Evolutionary conservation across 1,284 basidiomycete species (phyloP).

Genomic region (Fomitiporia mediterranea): DNA sequence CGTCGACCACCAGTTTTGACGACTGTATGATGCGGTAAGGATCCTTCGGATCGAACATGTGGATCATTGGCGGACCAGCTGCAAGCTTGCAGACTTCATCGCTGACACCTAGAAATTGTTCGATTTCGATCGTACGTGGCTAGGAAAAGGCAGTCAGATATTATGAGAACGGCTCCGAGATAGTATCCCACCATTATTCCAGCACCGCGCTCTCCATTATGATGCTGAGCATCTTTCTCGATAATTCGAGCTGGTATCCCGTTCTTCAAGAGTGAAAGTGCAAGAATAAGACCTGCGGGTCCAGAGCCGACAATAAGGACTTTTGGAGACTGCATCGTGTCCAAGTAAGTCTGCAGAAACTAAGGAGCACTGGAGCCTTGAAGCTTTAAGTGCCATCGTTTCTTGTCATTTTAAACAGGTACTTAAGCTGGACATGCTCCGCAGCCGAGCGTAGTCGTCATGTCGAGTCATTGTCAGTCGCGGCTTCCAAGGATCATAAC

Average conservation of each 20-base stretch:
- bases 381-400: no score
- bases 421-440: no score
- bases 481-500: no score
- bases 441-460: no score
- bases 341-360: no score
- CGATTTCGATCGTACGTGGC: slow-evolving; percentile 19
- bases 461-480: no score
- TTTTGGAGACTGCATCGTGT: no score
- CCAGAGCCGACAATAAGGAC: slow-evolving; percentile 20
- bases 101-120: slow-evolving; percentile 14
- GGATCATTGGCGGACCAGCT: not conserved
- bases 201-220: slow-evolving; percentile 9
- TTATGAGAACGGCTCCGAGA: no score
- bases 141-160: no score
- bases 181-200: no score
- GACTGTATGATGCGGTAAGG: not conserved
- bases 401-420: no score
- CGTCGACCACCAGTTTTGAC: not conserved
- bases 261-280: slow-evolving; percentile 17
- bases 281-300: slow-evolving; percentile 13
- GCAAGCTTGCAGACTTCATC: slow-evolving; percentile 1
- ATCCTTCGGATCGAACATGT: slow-evolving; percentile 2
- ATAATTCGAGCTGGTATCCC: slow-evolving; percentile 15
- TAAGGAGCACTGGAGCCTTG: no score
- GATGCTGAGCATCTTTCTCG: slow-evolving; percentile 14